These are phyloP conservation scores for Cyclotella atomus DNA, from an alignment of 108 stramenopile genomes.

Conservation along the genomic window DNA sequence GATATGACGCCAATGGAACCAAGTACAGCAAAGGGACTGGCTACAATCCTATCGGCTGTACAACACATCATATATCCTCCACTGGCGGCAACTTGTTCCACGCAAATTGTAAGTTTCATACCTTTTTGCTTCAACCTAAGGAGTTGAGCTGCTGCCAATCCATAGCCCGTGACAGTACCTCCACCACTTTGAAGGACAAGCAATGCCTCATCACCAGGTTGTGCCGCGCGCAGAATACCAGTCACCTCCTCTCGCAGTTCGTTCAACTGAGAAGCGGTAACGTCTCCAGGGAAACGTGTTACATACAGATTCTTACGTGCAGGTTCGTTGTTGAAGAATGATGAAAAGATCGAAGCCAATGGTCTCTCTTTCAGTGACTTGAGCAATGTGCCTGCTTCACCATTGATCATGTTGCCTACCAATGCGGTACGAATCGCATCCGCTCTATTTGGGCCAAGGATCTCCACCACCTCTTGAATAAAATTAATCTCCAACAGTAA, in stretches of 20 bases:
- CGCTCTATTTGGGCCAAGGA: constrained; percentile 75
- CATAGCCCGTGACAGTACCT: constrained; percentile 95
- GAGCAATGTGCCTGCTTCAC: constrained; percentile 62
- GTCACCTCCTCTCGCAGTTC: constrained; percentile 92
- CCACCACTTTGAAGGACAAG: constrained; percentile 88
- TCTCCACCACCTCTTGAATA: constrained; percentile 58
- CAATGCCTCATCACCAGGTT: constrained; percentile 89
- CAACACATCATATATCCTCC: constrained; percentile 88
- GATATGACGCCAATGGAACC: constrained; percentile 92
- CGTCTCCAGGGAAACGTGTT: constrained; percentile 86
- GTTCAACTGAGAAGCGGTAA: constrained; percentile 79
- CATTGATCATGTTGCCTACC: constrained; percentile 64
- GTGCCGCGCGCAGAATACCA: constrained; percentile 75
- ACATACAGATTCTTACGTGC: constrained; percentile 69
- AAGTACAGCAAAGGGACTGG: constrained; percentile 84
- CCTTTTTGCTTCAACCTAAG: constrained; percentile 78
- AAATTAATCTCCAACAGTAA: constrained; percentile 69
- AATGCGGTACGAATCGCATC: constrained; percentile 68
- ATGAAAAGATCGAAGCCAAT: constrained; percentile 57
- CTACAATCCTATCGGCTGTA: constrained; percentile 83
- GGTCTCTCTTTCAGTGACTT: constrained; percentile 72
- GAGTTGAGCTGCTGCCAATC: constrained; percentile 90
- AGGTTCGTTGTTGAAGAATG: constrained; percentile 17
- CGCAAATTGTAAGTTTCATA: constrained; percentile 86
- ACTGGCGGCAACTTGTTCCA: constrained; percentile 94